Evolutionary conservation across 2,329 filamentous ascomycete species (phyloP).

Genomic region (Aspergillus calidoustus): DNA sequence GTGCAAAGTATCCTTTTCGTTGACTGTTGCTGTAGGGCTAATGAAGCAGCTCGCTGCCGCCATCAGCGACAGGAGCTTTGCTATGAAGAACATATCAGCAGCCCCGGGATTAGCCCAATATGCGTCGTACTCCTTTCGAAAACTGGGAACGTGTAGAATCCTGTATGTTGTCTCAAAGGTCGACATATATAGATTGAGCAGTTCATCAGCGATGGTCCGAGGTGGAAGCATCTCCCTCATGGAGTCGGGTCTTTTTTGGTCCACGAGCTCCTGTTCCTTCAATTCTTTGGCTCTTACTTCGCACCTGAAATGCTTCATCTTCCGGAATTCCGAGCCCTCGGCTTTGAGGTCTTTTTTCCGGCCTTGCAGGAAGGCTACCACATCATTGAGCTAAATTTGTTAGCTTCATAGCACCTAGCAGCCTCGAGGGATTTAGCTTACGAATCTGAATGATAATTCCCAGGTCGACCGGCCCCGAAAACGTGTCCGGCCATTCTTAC

Average conservation of each 20-base stretch:
- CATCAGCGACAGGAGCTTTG: conserved; percentile 43
- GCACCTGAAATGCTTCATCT: conserved; percentile 35
- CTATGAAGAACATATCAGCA: conserved; percentile 53
- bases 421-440: conserved; percentile 23
- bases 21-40: conserved; percentile 24
- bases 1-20: conserved; percentile 47
- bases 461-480: conserved; percentile 40
- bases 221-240: conserved; percentile 51
- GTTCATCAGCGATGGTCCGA: conserved; percentile 51
- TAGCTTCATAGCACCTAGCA: conserved; percentile 6
- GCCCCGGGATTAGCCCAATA: conserved; percentile 54
- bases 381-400: conserved; percentile 34
- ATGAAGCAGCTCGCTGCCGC: conserved; percentile 53
- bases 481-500: conserved; percentile 35
- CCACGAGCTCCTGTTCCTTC: conserved; percentile 35
- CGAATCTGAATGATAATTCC: conserved; percentile 37
- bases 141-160: conserved; percentile 62
- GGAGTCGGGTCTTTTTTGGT: conserved; percentile 34
- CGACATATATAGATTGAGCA: conserved; percentile 60
- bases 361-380: conserved; percentile 31
- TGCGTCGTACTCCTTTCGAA: conserved; percentile 59
- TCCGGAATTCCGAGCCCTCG: conserved; percentile 29
- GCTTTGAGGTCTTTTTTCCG: conserved; percentile 24
- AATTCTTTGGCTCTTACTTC: conserved; percentile 36
- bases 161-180: conserved; percentile 62